phyloP scores from a whole-genome alignment of 805 yeast genomes.

The Starmera pachycereana region DNA sequence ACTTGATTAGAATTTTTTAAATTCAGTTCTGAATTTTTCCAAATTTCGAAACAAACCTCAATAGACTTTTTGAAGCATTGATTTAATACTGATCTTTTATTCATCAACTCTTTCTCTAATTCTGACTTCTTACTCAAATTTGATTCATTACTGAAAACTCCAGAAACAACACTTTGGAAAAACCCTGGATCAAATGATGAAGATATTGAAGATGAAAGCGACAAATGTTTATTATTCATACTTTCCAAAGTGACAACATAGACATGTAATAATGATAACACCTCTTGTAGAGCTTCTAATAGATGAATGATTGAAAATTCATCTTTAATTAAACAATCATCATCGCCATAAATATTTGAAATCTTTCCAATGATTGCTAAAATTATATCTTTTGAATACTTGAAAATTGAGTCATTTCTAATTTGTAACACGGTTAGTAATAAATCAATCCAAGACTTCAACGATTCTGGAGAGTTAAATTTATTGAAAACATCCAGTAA shows the following conservation, averaged over 20 bases:
- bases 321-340: slow-evolving; percentile 18
- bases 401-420: slow-evolving; percentile 17
- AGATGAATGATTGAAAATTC: slow-evolving; percentile 35
- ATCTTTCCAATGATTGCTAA: slow-evolving; percentile 14
- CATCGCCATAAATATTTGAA: slow-evolving; percentile 7
- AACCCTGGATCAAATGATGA: slow-evolving; percentile 37
- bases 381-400: slow-evolving; percentile 14
- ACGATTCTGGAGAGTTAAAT: slow-evolving; percentile 12
- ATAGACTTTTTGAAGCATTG: slow-evolving; percentile 55
- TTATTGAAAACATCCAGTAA: slow-evolving; percentile 13
- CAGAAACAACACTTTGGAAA: slow-evolving; percentile 54
- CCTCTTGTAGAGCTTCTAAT: slow-evolving; percentile 53
- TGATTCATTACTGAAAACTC: slow-evolving; percentile 67
- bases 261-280: slow-evolving; percentile 33
- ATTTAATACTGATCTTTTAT: slow-evolving; percentile 10
- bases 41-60: slow-evolving; percentile 44
- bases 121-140: neutral
- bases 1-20: slow-evolving; percentile 8
- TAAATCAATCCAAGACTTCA: slow-evolving; percentile 13
- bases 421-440: slow-evolving; percentile 12
- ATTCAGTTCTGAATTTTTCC: slow-evolving; percentile 56
- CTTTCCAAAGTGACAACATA: slow-evolving; percentile 44
- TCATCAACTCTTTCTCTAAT: slow-evolving; percentile 1
- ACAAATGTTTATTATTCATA: slow-evolving; percentile 14
- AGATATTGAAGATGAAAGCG: too few relatives aligned